These are phyloP conservation scores for Lasiodiplodia sp. DNA, from an alignment of 2,329 filamentous ascomycete genomes.

Conservation along the genomic window DNA sequence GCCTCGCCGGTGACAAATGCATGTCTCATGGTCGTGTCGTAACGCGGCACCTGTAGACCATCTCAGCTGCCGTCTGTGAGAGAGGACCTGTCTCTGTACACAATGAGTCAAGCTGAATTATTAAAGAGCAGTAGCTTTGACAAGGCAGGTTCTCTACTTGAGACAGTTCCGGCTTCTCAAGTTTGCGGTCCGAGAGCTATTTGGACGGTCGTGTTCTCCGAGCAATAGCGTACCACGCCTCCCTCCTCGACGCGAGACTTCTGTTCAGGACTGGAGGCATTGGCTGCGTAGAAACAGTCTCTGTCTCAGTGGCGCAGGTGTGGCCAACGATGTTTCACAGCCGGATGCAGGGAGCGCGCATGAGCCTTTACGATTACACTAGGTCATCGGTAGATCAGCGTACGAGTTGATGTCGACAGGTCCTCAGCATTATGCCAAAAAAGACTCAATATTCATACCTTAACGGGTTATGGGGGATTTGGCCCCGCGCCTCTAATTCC, in stretches of 20 bases:
- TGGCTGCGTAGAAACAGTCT: neutral
- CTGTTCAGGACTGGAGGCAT: neutral
- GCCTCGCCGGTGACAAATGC: conserved; percentile 17
- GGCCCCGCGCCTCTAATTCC: too few relatives aligned
- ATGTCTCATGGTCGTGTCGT: neutral
- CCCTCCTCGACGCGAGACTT: too few relatives aligned
- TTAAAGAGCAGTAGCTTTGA: neutral
- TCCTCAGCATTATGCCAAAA: too few relatives aligned
- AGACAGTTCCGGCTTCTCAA: too few relatives aligned
- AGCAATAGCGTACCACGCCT: neutral
- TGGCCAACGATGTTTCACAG: neutral
- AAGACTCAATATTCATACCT: too few relatives aligned
- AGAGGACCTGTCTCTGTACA: neutral
- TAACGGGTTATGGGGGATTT: too few relatives aligned
- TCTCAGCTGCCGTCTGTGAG: neutral
- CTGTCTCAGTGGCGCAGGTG: neutral
- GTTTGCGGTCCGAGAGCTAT: too few relatives aligned
- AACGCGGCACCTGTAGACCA: neutral
- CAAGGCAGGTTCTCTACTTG: neutral
- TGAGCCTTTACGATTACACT: neutral
- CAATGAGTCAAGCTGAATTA: too few relatives aligned
- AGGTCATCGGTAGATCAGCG: neutral
- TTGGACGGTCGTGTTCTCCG: neutral
- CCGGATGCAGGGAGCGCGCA: neutral
- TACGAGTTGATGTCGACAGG: too few relatives aligned